These are phyloP conservation scores for Cercospora beticola DNA, from an alignment of 2,329 filamentous ascomycete species.

Conservation along the genomic window DNA sequence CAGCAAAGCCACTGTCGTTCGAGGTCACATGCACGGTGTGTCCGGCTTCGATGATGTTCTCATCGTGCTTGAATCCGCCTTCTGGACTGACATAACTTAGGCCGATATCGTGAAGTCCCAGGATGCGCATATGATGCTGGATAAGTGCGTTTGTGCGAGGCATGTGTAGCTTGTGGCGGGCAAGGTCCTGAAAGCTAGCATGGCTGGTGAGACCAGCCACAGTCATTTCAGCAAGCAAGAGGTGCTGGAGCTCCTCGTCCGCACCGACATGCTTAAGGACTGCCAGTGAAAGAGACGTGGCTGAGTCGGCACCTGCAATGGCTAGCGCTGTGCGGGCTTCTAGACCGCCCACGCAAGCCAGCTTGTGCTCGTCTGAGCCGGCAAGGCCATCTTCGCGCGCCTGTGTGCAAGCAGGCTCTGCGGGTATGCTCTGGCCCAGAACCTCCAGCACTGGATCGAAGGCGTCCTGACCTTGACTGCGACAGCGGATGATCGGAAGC, in stretches of 20 bases:
- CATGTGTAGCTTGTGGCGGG: constrained; percentile 12
- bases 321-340: constrained; percentile 23
- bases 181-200: constrained; percentile 18
- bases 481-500: constrained; percentile 5
- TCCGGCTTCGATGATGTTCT: neutral
- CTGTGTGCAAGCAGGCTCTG: neutral
- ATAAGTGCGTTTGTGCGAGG: constrained; percentile 22
- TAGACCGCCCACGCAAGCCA: neutral
- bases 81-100: constrained; percentile 14
- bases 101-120: constrained; percentile 11
- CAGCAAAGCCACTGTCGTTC: neutral
- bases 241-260: constrained; percentile 16
- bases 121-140: constrained; percentile 19
- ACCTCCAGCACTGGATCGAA: constrained; percentile 2
- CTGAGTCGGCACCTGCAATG: constrained; percentile 23
- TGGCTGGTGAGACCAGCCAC: neutral
- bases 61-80: neutral
- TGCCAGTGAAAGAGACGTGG: constrained; percentile 19
- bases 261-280: constrained; percentile 22
- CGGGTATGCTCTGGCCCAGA: neutral
- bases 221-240: constrained; percentile 23
- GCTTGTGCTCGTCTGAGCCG: neutral
- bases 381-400: neutral
- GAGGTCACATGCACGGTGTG: neutral
- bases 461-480: neutral